Evolutionary conservation across 2,329 filamentous ascomycete genomes (phyloP), one percentile per base, ranked within the genome.

Genomic region (Graphilbum ipis-grandicollis): DNA sequence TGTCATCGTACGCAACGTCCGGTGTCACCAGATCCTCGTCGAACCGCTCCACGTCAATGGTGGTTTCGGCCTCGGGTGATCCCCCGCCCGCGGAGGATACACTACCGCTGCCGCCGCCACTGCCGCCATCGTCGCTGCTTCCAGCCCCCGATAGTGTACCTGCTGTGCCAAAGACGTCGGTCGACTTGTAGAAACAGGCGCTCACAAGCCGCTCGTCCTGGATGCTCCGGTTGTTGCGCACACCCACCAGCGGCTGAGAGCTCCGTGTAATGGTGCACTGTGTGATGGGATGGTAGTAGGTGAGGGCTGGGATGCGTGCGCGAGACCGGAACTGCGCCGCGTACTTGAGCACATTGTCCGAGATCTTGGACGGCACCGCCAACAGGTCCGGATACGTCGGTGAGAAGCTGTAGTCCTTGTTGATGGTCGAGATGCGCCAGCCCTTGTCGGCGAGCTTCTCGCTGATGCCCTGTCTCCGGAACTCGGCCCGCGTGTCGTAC

Each of bases 311-410:
- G 54, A 98, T 86, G 41, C 90, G 77, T 44, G 79, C 75, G 41
- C 86, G 74, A 1, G 90, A 96, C 36, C 90, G 79, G 57, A 93
- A 96, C 43, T 76, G 72, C 41, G 77, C 80, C 19, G 86, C 90
- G 52, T 98, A 93, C 51, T 93, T 93, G 35, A 98, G 70, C 34
- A 88, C 85, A 50, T 90, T 94, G 56, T 98, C 90, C n/a, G 88
- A 96, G 46, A 98, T 93, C 40, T 71, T 74, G 19, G 78, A 75
- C 18, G 90, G 90, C 15, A 98, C 86, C 10, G 79, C 79, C 19
- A 98, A 65, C 33, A 93, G 53, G 4, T 76, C 74, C 12, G 90
- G 90, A 53, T 98, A 98, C 3, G 90, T 96, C 19, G 85, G 79
- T 36, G 86, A 93, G 51, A 94, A 96, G 45, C 63, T 65, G 53